Conservation (phyloP, 768 basidiomycete genomes). For the Chalciporus pseudorubinellus region DNA sequence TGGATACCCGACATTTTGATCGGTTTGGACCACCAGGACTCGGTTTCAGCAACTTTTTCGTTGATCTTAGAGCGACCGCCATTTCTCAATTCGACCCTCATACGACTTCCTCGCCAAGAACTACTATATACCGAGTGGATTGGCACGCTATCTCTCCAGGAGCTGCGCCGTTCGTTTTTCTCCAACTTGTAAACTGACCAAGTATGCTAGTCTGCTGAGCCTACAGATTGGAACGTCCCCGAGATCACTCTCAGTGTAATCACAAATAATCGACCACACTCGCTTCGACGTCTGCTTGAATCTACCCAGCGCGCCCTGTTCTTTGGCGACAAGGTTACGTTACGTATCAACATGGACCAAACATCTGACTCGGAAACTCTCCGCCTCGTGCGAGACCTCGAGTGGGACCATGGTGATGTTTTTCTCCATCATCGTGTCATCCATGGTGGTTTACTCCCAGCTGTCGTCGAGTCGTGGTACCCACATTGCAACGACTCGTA, state of each 20-base stretch:
- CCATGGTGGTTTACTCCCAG: conserved; percentile 77
- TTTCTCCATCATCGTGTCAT: conserved; percentile 70
- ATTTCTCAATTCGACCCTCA: conserved; percentile 31
- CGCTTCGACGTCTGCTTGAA: conserved; percentile 61
- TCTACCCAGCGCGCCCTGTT: conserved; percentile 60
- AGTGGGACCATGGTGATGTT: conserved; percentile 60
- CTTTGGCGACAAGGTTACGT: conserved; percentile 63
- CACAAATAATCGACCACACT: conserved; percentile 72
- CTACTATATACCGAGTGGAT: conserved; percentile 60
- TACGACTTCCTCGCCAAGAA: conserved; percentile 49
- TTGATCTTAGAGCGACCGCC: conserved; percentile 19
- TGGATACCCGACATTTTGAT: conserved; percentile 34
- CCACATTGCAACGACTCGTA: conserved; percentile 70
- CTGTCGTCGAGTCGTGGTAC: conserved; percentile 90
- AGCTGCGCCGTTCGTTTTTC: conserved; percentile 34
- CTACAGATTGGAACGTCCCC: conserved; percentile 74
- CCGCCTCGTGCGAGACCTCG: conserved; percentile 43
- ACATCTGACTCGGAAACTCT: conserved; percentile 64
- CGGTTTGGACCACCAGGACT: conserved; percentile 31
- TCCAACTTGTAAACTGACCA: conserved; percentile 11
- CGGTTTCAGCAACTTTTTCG: conserved; percentile 20
- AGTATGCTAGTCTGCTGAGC: conserved; percentile 6
- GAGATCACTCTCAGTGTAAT: conserved; percentile 69
- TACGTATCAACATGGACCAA: conserved; percentile 76
- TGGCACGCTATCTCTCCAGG: conserved; percentile 50